A percentile compares a stretch with the other conserved stretches of the same genome.
phyloP scores from a whole-genome alignment of 2,329 filamentous ascomycete species.

The Penicillium sp. region DNA sequence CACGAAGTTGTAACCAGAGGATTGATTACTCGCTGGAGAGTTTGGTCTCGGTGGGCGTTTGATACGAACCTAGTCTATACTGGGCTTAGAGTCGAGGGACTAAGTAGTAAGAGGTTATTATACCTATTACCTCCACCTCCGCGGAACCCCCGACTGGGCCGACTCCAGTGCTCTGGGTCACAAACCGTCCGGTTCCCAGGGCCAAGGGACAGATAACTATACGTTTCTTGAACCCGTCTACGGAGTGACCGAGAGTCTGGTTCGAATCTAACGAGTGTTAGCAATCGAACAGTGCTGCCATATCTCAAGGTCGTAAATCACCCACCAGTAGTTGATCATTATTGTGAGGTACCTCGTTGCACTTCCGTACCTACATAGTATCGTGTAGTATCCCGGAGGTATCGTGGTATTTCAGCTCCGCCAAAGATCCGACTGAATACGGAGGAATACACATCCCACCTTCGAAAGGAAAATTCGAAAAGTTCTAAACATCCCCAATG shows the following conservation, averaged over 20 bases:
- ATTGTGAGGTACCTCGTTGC: background rate
- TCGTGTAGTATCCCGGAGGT: constrained; percentile 1
- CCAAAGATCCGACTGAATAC: background rate
- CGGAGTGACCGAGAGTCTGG: constrained; percentile 14
- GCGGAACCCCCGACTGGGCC: background rate
- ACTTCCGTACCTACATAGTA: background rate
- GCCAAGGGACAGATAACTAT: background rate
- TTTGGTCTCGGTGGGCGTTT: background rate
- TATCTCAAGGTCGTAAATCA: background rate
- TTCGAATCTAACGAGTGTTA: background rate
- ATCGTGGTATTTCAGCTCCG: constrained; percentile 20
- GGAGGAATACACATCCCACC: background rate
- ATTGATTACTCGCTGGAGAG: background rate
- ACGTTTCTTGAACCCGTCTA: background rate
- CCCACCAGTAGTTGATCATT: too few species aligned
- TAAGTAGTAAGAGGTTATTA: background rate
- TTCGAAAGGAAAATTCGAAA: background rate
- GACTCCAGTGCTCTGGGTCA: constrained; percentile 21
- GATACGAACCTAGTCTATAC: background rate
- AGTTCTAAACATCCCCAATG: too few species aligned
- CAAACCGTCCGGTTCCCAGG: background rate
- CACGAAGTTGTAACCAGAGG: background rate
- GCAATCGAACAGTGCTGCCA: constrained; percentile 5
- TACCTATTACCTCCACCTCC: background rate
- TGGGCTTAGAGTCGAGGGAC: background rate